A percentile compares a stretch with the other conserved stretches of the same genome.
Conservation (phyloP, 768 basidiomycete species). For the Daedaleopsis sinensis region DNA sequence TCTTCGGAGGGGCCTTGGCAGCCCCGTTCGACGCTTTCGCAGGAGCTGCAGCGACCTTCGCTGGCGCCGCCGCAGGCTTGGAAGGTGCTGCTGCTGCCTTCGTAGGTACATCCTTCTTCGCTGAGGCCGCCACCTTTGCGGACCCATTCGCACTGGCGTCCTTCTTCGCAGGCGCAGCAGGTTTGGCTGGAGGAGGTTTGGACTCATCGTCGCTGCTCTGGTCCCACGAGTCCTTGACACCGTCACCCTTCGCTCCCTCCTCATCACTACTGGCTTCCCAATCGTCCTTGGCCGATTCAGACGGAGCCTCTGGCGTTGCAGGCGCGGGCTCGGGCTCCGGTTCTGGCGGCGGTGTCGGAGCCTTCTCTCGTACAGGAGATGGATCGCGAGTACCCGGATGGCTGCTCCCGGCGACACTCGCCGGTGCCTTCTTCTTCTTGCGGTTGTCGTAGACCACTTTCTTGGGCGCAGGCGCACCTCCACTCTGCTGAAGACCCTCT, state of each 20-base stretch:
- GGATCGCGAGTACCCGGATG: conserved; percentile 30
- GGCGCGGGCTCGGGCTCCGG: conserved; percentile 30
- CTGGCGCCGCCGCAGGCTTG: conserved; percentile 21
- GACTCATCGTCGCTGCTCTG: conserved; percentile 58
- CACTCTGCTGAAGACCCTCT: conserved; percentile 77
- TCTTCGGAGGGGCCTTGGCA: conserved; percentile 14
- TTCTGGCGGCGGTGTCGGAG: conserved; percentile 38
- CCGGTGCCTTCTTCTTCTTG: conserved; percentile 63
- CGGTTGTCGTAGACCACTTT: conserved; percentile 83
- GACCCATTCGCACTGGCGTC: conserved; percentile 17
- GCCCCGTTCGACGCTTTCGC: conserved; percentile 29
- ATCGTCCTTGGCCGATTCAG: conserved; percentile 44
- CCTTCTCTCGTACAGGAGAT: conserved; percentile 26
- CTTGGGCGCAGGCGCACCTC: conserved; percentile 53
- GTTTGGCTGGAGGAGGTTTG: conserved; percentile 2
- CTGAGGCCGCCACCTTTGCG: conserved; percentile 20
- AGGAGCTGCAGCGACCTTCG: conserved; percentile 29
- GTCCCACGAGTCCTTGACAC: conserved; percentile 60
- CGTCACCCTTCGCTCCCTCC: conserved; percentile 36
- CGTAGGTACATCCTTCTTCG: conserved; percentile 26
- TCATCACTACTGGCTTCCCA: conserved; percentile 56
- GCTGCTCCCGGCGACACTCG: conserved; percentile 21
- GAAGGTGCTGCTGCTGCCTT: conserved; percentile 30
- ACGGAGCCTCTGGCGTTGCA: conserved; percentile 22
- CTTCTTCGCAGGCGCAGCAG: conserved; percentile 6